A percentile compares a stretch with the other conserved stretches of the same genome.
phyloP scores from a whole-genome alignment of 768 basidiomycete species.

The Cystofilobasidium ferigula region DNA sequence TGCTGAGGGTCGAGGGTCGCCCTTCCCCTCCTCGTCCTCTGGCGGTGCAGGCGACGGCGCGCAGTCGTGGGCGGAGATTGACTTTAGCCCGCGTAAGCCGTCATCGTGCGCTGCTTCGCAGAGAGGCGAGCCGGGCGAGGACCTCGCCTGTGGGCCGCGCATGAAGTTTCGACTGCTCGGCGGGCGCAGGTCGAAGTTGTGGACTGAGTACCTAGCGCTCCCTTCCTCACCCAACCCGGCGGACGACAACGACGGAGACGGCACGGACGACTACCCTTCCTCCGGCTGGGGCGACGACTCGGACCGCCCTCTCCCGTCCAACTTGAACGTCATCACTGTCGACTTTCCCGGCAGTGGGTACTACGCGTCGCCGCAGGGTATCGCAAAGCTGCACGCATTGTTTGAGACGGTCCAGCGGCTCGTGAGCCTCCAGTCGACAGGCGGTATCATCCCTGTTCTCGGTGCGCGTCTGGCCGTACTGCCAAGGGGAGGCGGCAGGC shows the following conservation, averaged over 20 bases:
- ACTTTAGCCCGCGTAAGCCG: not conserved
- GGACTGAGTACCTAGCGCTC: constrained; percentile 15
- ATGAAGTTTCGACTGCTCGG: constrained; percentile 14
- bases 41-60: not conserved
- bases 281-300: not conserved
- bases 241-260: not conserved
- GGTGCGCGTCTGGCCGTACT: constrained; percentile 55
- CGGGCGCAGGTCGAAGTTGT: constrained; percentile 12
- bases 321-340: constrained; percentile 5
- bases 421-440: constrained; percentile 50
- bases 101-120: not conserved
- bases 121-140: not conserved
- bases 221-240: not conserved
- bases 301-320: not conserved
- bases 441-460: constrained; percentile 55
- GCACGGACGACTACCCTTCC: not conserved
- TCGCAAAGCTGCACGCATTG: constrained; percentile 2
- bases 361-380: constrained; percentile 1
- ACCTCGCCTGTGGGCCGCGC: constrained; percentile 4
- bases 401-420: constrained; percentile 10
- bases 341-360: constrained; percentile 13
- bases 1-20: not conserved
- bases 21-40: not conserved
- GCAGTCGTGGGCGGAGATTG: constrained; percentile 8
- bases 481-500: constrained; percentile 36